phyloP scores from a whole-genome alignment of 2,329 filamentous ascomycete genomes.

The Phaeosphaeriaceae sp. region DNA sequence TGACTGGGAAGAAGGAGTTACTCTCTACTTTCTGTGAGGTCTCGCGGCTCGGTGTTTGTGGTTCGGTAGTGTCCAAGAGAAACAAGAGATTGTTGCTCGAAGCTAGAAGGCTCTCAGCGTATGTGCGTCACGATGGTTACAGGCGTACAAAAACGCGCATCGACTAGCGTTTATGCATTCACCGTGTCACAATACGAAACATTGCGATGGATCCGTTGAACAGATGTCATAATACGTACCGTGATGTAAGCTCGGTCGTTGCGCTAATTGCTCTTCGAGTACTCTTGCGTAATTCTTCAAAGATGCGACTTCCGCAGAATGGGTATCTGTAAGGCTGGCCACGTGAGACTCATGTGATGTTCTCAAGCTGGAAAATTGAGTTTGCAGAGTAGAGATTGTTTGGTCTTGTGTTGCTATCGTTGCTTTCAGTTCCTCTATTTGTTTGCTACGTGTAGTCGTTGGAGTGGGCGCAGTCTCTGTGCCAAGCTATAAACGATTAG shows the following conservation, averaged over 20 bases:
- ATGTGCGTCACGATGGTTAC: conserved; percentile 17
- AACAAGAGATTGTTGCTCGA: conserved; percentile 37
- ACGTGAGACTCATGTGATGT: conserved; percentile 50
- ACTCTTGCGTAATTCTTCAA: conserved; percentile 46
- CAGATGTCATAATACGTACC: conserved; percentile 23
- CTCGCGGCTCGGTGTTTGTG: conserved; percentile 30
- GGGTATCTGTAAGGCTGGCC: conserved; percentile 44
- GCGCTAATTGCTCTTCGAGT: conserved; percentile 45
- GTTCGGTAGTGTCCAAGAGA: conserved; percentile 30
- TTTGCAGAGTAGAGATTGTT: conserved; percentile 40
- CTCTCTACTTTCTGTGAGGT: conserved; percentile 23
- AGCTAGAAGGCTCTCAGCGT: conserved; percentile 27
- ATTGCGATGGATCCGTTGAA: conserved; percentile 1
- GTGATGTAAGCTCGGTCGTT: conserved; percentile 36
- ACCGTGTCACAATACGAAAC: conserved; percentile 1
- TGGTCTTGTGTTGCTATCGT: conserved; percentile 40
- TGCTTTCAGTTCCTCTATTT: conserved; percentile 35
- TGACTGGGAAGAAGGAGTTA: conserved; percentile 26
- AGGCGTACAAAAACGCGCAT: conserved; percentile 6
- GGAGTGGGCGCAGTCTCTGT: conserved; percentile 19
- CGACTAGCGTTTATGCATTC: not conserved
- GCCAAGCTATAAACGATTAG: conserved; percentile 28
- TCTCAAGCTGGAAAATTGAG: conserved; percentile 46
- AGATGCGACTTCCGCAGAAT: conserved; percentile 49
- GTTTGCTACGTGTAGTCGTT: conserved; percentile 21